Percentiles rank a stretch among this genome's conserved stretches.
Evolutionary conservation across 441 rosid genomes (phyloP).

Genomic region (Corymbia calophylla): DNA sequence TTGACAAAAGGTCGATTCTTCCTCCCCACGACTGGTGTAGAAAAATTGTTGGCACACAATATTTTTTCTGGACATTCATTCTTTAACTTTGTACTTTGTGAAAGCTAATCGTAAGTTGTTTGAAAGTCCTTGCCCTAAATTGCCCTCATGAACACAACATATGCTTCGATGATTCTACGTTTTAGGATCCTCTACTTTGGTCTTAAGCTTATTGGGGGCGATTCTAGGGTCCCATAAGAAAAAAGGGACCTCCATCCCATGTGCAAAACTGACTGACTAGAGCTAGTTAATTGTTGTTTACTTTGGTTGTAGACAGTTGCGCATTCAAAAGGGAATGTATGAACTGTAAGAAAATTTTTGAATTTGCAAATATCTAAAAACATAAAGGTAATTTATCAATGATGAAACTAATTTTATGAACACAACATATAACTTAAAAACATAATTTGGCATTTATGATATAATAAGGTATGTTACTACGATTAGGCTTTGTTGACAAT

Average conservation of each 20-base stretch:
- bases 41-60: rapidly evolving
- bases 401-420: too few species aligned
- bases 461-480: too few species aligned
- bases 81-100: background rate
- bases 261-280: background rate
- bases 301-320: background rate
- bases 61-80: background rate
- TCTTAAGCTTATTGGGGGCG: background rate
- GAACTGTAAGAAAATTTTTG: rapidly evolving
- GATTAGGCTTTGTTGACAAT: background rate
- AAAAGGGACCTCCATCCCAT: background rate
- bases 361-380: background rate
- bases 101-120: background rate
- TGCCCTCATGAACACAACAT: background rate
- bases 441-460: background rate
- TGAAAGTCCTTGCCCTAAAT: background rate
- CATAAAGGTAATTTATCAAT: too few species aligned
- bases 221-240: background rate
- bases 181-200: background rate
- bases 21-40: background rate
- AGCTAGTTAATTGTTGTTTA: background rate
- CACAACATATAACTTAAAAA: background rate
- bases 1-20: background rate
- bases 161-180: background rate
- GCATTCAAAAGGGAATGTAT: background rate